Conservation (phyloP, 2,329 filamentous ascomycete genomes). For the Alternaria arborescens region DNA sequence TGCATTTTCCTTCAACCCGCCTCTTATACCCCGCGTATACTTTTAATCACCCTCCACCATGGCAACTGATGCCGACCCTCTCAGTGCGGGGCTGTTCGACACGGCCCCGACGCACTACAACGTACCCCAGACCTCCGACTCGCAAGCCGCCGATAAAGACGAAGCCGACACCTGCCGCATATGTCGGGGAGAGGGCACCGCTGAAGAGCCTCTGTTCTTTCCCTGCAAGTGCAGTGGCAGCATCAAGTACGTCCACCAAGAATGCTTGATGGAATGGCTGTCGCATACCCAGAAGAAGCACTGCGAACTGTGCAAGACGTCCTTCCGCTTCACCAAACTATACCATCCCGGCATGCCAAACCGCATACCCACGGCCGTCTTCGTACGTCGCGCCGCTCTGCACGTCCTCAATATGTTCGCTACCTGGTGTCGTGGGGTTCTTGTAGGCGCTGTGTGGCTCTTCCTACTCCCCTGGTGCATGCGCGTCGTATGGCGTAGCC, state of each 20-base stretch:
- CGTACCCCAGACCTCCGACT: constrained; percentile 51
- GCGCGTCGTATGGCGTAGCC: constrained; percentile 87
- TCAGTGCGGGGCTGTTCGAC: constrained; percentile 23
- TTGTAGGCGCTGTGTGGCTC: constrained; percentile 89
- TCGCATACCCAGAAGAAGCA: constrained; percentile 99
- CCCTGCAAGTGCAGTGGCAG: constrained; percentile 99
- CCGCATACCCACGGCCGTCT: constrained; percentile 80
- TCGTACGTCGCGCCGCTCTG: constrained; percentile 77
- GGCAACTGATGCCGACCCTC: constrained; percentile 31
- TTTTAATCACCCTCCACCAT: constrained; percentile 23
- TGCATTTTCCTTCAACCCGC: background rate
- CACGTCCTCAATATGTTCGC: constrained; percentile 76
- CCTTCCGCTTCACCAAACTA: constrained; percentile 97
- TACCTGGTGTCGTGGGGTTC: constrained; percentile 77
- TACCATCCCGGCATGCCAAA: constrained; percentile 95
- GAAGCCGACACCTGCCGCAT: constrained; percentile 92
- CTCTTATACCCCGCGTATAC: constrained; percentile 3
- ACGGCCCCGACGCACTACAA: constrained; percentile 12
- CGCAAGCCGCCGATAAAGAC: constrained; percentile 44
- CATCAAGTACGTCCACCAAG: constrained; percentile 98
- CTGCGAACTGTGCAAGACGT: constrained; percentile 98
- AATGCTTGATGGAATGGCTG: constrained; percentile 98
- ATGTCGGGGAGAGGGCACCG: constrained; percentile 86
- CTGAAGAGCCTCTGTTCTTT: constrained; percentile 88
- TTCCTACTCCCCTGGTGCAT: constrained; percentile 89